Percentiles rank a stretch among this genome's conserved stretches.
These are phyloP conservation scores for Medicago truncatula DNA, from an alignment of 306 rosid species.

Conservation along the genomic window DNA sequence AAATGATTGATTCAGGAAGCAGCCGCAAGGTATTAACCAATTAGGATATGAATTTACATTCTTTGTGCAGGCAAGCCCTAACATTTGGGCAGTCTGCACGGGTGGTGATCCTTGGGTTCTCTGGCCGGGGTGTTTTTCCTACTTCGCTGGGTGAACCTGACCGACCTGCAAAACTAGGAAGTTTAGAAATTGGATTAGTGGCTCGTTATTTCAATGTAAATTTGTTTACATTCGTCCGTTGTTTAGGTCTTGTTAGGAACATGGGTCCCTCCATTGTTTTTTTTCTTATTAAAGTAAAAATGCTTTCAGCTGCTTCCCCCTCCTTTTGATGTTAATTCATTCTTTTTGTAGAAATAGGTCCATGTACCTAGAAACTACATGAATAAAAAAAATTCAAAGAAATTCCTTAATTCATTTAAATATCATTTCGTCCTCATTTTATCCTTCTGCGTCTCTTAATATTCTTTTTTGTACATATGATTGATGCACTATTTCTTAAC, in stretches of 20 bases:
- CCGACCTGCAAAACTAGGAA: slow-evolving; percentile 55
- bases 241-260: slow-evolving; percentile 56
- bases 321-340: slow-evolving; percentile 55
- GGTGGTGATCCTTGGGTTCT: slow-evolving; percentile 76
- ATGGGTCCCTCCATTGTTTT: slow-evolving; percentile 51
- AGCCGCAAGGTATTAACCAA: slow-evolving; percentile 70
- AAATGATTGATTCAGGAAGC: slow-evolving; percentile 76
- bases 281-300: background rate
- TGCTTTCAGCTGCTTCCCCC: slow-evolving; percentile 67
- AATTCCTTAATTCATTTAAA: slow-evolving; percentile 42
- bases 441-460: too few species aligned
- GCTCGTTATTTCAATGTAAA: slow-evolving; percentile 58
- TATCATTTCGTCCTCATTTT: background rate
- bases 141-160: slow-evolving; percentile 72
- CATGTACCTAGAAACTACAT: slow-evolving; percentile 68
- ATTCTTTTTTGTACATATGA: too few species aligned
- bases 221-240: slow-evolving; percentile 50
- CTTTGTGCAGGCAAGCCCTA: slow-evolving; percentile 95
- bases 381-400: slow-evolving; percentile 57
- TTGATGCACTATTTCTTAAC: too few species aligned
- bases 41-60: slow-evolving; percentile 71
- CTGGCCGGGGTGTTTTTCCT: slow-evolving; percentile 73
- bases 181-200: slow-evolving; percentile 60
- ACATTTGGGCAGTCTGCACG: slow-evolving; percentile 72
- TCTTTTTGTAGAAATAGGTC: slow-evolving; percentile 71